Evolutionary conservation across 2,329 filamentous ascomycete genomes (phyloP).

Genomic region (Fusarium decemcellulare): DNA sequence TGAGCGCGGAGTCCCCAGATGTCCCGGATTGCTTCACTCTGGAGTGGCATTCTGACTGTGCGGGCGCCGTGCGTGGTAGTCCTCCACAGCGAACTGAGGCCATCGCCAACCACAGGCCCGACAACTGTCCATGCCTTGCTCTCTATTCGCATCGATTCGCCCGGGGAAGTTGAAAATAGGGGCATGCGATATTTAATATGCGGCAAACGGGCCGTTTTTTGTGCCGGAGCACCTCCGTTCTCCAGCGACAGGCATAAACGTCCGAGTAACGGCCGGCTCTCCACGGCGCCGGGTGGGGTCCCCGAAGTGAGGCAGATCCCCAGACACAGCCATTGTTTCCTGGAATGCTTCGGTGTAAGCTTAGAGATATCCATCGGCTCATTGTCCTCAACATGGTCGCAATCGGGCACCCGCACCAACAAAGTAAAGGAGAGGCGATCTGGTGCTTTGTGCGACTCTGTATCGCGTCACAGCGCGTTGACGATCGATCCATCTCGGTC

Average conservation of each 20-base stretch:
- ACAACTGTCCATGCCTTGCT: conserved; percentile 4
- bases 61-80: conserved; percentile 18
- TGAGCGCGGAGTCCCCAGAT: conserved; percentile 38
- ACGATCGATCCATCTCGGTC: conserved; percentile 10
- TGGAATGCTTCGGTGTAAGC: neutral
- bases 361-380: neutral
- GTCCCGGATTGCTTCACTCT: conserved; percentile 23
- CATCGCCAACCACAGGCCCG: conserved; percentile 9
- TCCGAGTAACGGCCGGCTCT: conserved; percentile 46
- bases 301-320: conserved; percentile 36
- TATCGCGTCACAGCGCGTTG: conserved; percentile 16
- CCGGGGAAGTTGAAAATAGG: conserved; percentile 27
- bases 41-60: conserved; percentile 19
- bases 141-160: conserved; percentile 10
- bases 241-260: conserved; percentile 43
- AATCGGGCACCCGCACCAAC: neutral
- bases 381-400: neutral
- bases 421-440: conserved; percentile 2
- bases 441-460: neutral
- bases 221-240: conserved; percentile 30
- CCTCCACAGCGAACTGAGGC: conserved; percentile 11
- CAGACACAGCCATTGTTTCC: neutral
- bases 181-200: conserved; percentile 33
- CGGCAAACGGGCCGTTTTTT: conserved; percentile 40
- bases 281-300: conserved; percentile 38